These are phyloP conservation scores for Diaporthe velutina DNA, from an alignment of 2,329 filamentous ascomycete genomes.

Conservation along the genomic window DNA sequence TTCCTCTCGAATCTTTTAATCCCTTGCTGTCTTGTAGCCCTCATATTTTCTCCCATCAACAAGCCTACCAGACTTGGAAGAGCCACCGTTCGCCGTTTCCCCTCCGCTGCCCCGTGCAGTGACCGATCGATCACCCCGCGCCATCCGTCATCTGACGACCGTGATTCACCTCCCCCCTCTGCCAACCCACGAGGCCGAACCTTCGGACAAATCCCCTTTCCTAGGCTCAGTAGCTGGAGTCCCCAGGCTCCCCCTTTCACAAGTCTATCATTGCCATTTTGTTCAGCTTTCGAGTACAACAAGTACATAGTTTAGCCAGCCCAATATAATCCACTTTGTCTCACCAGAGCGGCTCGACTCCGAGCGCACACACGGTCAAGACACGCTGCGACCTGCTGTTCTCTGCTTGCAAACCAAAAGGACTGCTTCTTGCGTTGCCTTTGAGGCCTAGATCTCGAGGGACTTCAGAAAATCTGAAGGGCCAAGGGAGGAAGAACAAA, in stretches of 20 bases:
- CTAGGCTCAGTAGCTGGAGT: constrained; percentile 20
- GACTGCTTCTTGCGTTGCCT: constrained; percentile 33
- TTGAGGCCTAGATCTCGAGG: background rate
- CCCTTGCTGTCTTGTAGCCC: background rate
- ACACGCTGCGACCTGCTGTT: constrained; percentile 31
- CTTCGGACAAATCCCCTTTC: constrained; percentile 7
- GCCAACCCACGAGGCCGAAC: constrained; percentile 16
- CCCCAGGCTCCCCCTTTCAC: background rate
- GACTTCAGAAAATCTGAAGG: background rate
- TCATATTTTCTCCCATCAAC: background rate
- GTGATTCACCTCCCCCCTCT: constrained; percentile 19
- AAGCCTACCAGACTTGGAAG: background rate
- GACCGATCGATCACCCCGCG: constrained; percentile 18
- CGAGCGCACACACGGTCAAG: constrained; percentile 32
- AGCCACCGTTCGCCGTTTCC: constrained; percentile 9
- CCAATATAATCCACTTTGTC: constrained; percentile 62
- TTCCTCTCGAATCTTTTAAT: background rate
- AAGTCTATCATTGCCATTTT: constrained; percentile 28
- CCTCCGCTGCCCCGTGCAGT: background rate
- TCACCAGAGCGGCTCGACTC: constrained; percentile 35
- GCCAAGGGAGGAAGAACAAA: background rate
- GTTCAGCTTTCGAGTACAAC: constrained; percentile 36
- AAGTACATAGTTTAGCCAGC: constrained; percentile 65
- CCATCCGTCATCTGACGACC: constrained; percentile 33
- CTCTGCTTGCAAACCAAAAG: constrained; percentile 26